Percentiles rank a stretch among this genome's conserved stretches.
Conservation (phyloP, 140 eudicot species). For the Stevia rebaudiana region DNA sequence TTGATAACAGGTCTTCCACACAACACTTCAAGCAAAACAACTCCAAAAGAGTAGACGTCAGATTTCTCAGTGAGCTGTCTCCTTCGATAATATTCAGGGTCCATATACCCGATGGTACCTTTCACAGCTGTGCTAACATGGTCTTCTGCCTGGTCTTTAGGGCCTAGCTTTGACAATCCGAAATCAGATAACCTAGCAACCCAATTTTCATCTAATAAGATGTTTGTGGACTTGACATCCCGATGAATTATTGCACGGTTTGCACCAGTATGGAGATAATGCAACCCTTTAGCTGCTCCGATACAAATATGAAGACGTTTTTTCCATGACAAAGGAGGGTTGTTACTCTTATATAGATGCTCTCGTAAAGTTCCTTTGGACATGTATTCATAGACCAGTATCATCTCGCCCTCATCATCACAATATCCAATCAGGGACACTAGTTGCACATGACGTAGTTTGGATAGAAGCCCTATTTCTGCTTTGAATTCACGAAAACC, state of each 20-base stretch:
- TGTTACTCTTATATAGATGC: conserved; percentile 34
- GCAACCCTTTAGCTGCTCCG: conserved; percentile 52
- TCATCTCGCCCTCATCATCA: conserved; percentile 45
- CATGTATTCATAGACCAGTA: conserved; percentile 55
- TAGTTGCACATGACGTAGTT: conserved; percentile 45
- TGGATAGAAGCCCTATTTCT: conserved; percentile 39
- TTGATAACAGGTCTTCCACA: conserved; percentile 30
- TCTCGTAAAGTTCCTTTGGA: conserved; percentile 42
- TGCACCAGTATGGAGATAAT: conserved; percentile 44
- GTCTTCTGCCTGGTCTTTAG: conserved; percentile 8
- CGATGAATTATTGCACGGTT: conserved; percentile 44
- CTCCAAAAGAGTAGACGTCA: conserved; percentile 32
- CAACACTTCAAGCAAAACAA: conserved; percentile 27
- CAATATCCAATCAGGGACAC: conserved; percentile 53
- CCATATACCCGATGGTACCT: conserved; percentile 52
- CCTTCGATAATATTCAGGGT: conserved; percentile 22
- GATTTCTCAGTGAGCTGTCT: conserved; percentile 27
- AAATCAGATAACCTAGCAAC: conserved; percentile 60
- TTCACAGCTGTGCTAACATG: conserved; percentile 56
- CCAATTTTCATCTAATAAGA: conserved; percentile 48
- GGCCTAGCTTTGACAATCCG: conserved; percentile 52
- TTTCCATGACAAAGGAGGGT: conserved; percentile 39
- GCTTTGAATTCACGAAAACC: conserved; percentile 42
- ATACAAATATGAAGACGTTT: conserved; percentile 46
- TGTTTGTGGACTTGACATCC: conserved; percentile 53